Base-by-base conservation (phyloP, 2,329 filamentous ascomycete genomes). In the Fusarium nodosum region DNA sequence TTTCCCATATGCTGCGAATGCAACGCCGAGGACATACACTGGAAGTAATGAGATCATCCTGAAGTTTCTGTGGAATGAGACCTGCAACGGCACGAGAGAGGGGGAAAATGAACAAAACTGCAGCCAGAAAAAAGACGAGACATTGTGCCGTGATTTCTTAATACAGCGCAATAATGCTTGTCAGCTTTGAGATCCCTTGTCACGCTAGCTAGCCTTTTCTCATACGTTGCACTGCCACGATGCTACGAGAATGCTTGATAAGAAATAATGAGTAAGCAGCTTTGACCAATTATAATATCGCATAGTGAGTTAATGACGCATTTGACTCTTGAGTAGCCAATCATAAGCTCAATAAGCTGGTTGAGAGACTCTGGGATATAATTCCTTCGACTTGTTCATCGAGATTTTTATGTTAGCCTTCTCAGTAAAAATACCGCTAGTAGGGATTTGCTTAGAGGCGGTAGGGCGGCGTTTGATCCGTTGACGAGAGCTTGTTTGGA, bases 151-250 rank as follows among this genome's bases (percentile, higher is more conserved):
- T 0, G 22, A 30, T 3, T 5, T 39, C 44, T 48, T 15, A 4
- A 56, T 22, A 30, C 9, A 30, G 15, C 8, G 30, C 31, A 22
- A 30, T 18, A 30, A 41, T 15, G 10, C 30, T 54, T 48, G 59
- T 58, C n/a, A 44, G 26, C 20, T 18, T 34, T 11, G 30, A 48
- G 36, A 38, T 20, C 15, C 50, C 59, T 38, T 64, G 59, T 64
- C 26, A 20, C 50, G 13, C 51, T 64, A 50, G 7, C 60, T 44
- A 57, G 42, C 57, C 34, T 53, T 38, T 54, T 57, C 45, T 52
- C 20, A 18, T 18, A 11, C 15, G 36, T 44, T 47, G 6, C 48
- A 42, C 41, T 53, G 39, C 7, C 36, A 38, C 31, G 5, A 63
- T 56, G n/a, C 9, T n/a, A 33, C 48, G n/a, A 42, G 41, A 26